phyloP scores from a whole-genome alignment of 2,329 filamentous ascomycete species.

The Monosporascus sp. region DNA sequence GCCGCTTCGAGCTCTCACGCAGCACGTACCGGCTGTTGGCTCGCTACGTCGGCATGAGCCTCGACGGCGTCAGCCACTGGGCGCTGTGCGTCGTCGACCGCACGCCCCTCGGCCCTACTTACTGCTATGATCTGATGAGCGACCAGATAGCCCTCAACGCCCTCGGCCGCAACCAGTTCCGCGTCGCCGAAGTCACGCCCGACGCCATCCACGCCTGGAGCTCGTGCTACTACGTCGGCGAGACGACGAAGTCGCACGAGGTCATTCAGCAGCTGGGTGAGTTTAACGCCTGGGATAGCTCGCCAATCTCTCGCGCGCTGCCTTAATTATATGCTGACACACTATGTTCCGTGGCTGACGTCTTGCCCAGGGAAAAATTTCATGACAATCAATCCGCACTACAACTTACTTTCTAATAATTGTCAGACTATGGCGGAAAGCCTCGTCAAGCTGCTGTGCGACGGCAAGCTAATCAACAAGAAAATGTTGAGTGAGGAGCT shows the following conservation, averaged over 20 bases:
- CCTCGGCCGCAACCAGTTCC: conserved; percentile 23
- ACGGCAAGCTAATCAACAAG: conserved; percentile 26
- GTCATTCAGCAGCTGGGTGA: conserved; percentile 25
- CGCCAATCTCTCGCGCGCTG: too few species aligned
- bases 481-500: conserved; percentile 27
- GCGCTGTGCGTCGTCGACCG: conserved; percentile 24
- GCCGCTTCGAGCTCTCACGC: conserved; percentile 21
- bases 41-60: conserved; percentile 24
- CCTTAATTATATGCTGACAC: neutral
- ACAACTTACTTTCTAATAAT: conserved; percentile 26
- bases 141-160: conserved; percentile 22
- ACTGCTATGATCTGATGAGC: conserved; percentile 27
- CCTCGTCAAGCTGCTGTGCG: conserved; percentile 25
- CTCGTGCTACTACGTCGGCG: conserved; percentile 26
- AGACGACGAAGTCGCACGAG: conserved; percentile 26
- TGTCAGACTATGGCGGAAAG: conserved; percentile 28
- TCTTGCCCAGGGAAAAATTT: conserved; percentile 16
- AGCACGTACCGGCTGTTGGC: conserved; percentile 22
- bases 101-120: conserved; percentile 14
- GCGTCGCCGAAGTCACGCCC: conserved; percentile 24
- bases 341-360: neutral
- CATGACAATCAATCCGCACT: conserved; percentile 25
- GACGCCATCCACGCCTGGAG: conserved; percentile 24
- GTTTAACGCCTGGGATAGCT: neutral
- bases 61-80: conserved; percentile 25